Evolutionary conservation across 805 yeast genomes (phyloP), one percentile per base, ranked within the genome.

Genomic region (Wickerhamiella musiphila): DNA sequence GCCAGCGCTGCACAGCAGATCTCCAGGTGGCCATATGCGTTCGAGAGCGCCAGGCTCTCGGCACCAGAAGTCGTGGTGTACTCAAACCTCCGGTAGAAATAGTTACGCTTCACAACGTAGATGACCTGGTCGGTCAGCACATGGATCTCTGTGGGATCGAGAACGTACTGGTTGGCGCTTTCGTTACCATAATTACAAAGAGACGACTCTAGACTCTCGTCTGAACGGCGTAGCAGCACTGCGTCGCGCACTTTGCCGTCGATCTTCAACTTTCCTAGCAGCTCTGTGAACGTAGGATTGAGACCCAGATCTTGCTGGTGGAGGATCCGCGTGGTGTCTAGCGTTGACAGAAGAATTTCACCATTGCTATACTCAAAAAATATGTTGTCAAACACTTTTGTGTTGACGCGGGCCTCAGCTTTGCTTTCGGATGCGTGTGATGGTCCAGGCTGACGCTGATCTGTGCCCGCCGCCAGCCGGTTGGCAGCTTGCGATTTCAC

Each of bases 1-100:
- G 78, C 77, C 31, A 90, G 61, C 8, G 94, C 78, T 1, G 90
- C 73, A 0, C 94, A 75, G 48, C 95, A 86, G 3, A 93, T 74
- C 52, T 92, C 98, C 32, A 78, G 73, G 32, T 74, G 66, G 5
- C 96, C 95, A 51, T 82, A 83, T 34, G 78, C 75, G 29, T 68
- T 66, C 12, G 75, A 70, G 48, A 81, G 81, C 25, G 41, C 38
- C 32, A 73, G 66, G 32, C 72, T 65, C 14, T 77, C 72, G 23
- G 57, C 62, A 24, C 75, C 84, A n/a, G n/a, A n/a, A n/a, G n/a
- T n/a, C n/a, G n/a, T 70, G 35, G 79, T 57, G 0, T 76, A 54
- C 47, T 76, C 77, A 40, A 86, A 65, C 4, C 82, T 66, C 49
- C 75, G 67, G 49, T 76, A 84, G 5, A 94, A 90, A 3, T 83